Base-by-base conservation (phyloP, 1,139 yeast species). In the Blastobotrys apis region DNA sequence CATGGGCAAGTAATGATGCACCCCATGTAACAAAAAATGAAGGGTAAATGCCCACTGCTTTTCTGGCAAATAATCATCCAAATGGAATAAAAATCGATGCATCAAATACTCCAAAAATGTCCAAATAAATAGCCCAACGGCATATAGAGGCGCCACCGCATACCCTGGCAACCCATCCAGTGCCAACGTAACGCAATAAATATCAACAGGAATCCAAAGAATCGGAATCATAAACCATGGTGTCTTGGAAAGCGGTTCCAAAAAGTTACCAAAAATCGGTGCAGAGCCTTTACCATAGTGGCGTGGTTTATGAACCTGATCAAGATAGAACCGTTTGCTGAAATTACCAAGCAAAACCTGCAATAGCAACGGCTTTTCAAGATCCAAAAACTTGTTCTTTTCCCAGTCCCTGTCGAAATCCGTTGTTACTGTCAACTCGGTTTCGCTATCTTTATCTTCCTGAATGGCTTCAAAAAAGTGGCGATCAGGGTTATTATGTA, bases 1-100 rank as follows among this genome's bases (percentile, higher is more conserved):
- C 98, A 94, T 92, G 50, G 99, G 99, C 57, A 92, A 74, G 66
- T 87, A 92, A 65, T 92, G 99, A 64, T 92, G 99, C 45, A 90
- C 84, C 43, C 99, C 99, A 60, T 92, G 99, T 53, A 90, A 72
- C 52, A 88, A 67, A 73, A 92, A 92, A 66, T 92, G 99, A 37
- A 87, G 56, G 1, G 95, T 78, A 59, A 84, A 81, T 16, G 85
- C 84, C 29, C 76, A 47, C 41, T 80, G 82, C 64, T 84, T 78
- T 54, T 86, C 85, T 10, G 99, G 99, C 53, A 94, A 74, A 62
- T 81, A 78, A 40, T 77, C 71, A 64, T 92, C 99, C 59, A 92
- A 72, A 64, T 92, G 99, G 81, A 92, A 92, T 53, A 94, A 65
- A 66, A 88, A 90, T 57, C 99, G 79, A 64, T 92, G 99, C 64